Conservation (phyloP, 2,329 filamentous ascomycete species). For the Penicillium palitans region DNA sequence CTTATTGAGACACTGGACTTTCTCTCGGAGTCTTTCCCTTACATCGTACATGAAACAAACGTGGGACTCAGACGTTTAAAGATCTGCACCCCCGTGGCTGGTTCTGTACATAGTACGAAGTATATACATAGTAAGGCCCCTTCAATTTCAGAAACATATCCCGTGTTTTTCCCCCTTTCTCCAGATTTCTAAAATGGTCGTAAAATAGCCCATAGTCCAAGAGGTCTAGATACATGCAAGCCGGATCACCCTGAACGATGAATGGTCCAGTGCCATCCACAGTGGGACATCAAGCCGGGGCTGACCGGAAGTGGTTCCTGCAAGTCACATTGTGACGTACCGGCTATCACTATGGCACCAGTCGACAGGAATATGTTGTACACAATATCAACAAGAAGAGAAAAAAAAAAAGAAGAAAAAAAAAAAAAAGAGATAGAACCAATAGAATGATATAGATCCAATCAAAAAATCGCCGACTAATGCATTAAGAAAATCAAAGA, state of each 20-base stretch:
- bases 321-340: slow-evolving; percentile 13
- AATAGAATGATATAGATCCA: neutral
- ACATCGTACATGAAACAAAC: slow-evolving; percentile 1
- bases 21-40: neutral
- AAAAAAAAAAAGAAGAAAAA: neutral
- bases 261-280: slow-evolving; percentile 5
- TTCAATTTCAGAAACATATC: neutral
- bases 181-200: neutral
- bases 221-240: slow-evolving; percentile 7
- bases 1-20: neutral
- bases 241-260: neutral
- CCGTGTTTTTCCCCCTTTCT: neutral
- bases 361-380: neutral
- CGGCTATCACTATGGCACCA: neutral
- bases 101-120: neutral
- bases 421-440: neutral
- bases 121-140: neutral
- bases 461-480: neutral
- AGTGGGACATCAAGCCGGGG: slow-evolving; percentile 13
- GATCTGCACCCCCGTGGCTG: neutral
- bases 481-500: neutral
- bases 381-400: neutral
- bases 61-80: neutral
- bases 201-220: neutral
- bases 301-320: slow-evolving; percentile 16